These are phyloP conservation scores for Pichiaceae sp. DNA, from an alignment of 1,139 yeast species.

Conservation along the genomic window DNA sequence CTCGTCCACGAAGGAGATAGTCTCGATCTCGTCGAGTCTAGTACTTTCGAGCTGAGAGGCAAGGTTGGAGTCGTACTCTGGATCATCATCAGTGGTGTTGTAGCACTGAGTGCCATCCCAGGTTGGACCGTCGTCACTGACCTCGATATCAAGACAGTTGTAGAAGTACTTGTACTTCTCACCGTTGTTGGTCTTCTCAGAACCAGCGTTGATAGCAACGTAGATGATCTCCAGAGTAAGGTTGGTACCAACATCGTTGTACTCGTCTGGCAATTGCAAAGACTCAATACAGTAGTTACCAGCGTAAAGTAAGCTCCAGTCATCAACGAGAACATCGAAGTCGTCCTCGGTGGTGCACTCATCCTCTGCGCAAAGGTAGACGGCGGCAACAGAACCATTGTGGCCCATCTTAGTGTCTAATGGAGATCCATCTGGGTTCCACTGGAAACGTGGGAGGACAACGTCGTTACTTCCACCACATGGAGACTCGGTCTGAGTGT, in stretches of 20 bases:
- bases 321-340: slow-evolving; percentile 16
- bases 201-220: slow-evolving; percentile 10
- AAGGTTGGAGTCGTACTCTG: slow-evolving; percentile 5
- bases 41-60: slow-evolving; percentile 4
- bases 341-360: slow-evolving; percentile 15
- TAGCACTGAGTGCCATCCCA: slow-evolving; percentile 17
- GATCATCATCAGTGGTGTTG: slow-evolving; percentile 10
- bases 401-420: slow-evolving; percentile 17
- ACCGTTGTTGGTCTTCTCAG: not conserved
- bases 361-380: slow-evolving; percentile 18
- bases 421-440: slow-evolving; percentile 24
- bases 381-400: slow-evolving; percentile 16
- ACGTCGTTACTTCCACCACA: slow-evolving; percentile 21
- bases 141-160: slow-evolving; percentile 21
- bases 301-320: slow-evolving; percentile 12
- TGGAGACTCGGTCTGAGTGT: slow-evolving; percentile 19
- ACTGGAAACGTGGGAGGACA: slow-evolving; percentile 18
- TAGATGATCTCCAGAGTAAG: slow-evolving; percentile 22
- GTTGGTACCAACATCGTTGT: slow-evolving; percentile 13
- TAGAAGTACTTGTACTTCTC: slow-evolving; percentile 17
- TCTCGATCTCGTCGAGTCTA: slow-evolving; percentile 7
- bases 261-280: slow-evolving; percentile 16
- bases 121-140: slow-evolving; percentile 17
- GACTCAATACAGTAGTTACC: slow-evolving; percentile 24
- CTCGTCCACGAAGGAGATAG: slow-evolving; percentile 7